Base-by-base conservation (phyloP, 768 basidiomycete species). In the Mycena sanguinolenta region DNA sequence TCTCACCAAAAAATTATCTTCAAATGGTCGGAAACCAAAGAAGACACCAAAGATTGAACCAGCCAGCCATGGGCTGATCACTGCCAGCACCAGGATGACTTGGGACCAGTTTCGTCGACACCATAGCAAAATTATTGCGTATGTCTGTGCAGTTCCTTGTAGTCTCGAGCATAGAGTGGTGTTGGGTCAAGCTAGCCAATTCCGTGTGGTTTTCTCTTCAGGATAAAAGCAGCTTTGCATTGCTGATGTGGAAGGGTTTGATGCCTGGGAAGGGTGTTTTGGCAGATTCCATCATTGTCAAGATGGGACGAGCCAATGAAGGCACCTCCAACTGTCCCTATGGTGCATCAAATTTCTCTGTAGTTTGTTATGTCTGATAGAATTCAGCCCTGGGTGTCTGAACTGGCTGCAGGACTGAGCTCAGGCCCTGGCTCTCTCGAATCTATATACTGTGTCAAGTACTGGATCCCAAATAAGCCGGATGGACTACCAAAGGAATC, bases 221-320 rank as follows among this genome's bases (percentile, higher is more conserved):
- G 3, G 23, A 57, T n/a, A 2, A 19, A n/a, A n/a, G 30, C 21
- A n/a, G 34, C 34, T 57, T 19, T 23, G 6, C 17, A 21, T 57
- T 27, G 13, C 55, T 57, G n/a, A n/a, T 57, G 32, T 5, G 21
- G 13, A 30, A 38, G 55, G 1, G 7, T 2, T 10, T 36, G 34
- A 36, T 32, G 12, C 32, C 55, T 13, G 32, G 32, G 9, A 57
- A 57, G 17, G 55, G 13, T 21, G 55, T 57, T 38, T 32, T 32
- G n/a, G 23, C 2, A 23, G 55, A 30, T 12, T 57, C 34, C 6
- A 57, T 57, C n/a, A 57, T 57, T 28, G 21, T 57, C 55, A 57
- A 57, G 32, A 57, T 57, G 55, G n/a, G 55, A 57, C 19, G 32
- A 57, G 55, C 55, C 32, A n/a, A 57, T 57, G 55, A 57, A 36